Evolutionary conservation across 331 rosid species (phyloP).

Genomic region (Cydonia oblonga): DNA sequence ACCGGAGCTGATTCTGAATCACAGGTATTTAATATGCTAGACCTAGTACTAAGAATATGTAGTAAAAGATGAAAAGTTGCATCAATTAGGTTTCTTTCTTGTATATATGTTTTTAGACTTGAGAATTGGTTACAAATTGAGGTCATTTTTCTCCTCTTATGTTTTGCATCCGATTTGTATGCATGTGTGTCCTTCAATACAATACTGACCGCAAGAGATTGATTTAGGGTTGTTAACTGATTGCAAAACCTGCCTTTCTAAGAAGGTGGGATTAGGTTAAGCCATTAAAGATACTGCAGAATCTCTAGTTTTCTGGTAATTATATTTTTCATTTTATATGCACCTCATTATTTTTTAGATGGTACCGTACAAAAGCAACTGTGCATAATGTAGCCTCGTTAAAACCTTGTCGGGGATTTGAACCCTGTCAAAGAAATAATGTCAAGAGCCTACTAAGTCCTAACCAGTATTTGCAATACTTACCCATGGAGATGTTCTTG

Average conservation of each 20-base stretch:
- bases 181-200: neutral
- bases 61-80: neutral
- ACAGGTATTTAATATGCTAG: slow-evolving; percentile 28
- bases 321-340: too few species aligned
- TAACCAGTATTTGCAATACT: neutral
- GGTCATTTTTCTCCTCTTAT: neutral
- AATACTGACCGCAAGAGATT: neutral
- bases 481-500: neutral
- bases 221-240: neutral
- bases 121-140: neutral
- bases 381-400: neutral
- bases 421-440: neutral
- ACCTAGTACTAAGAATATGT: neutral
- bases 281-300: neutral
- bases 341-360: neutral
- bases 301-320: neutral
- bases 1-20: slow-evolving; percentile 19
- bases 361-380: neutral
- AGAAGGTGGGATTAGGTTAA: neutral
- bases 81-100: neutral
- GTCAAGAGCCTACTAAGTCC: neutral
- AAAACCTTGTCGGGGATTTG: neutral
- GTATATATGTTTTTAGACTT: neutral
- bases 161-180: neutral
- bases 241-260: neutral